phyloP scores from a whole-genome alignment of 208 protist species.

The Leishmania tropica region DNA sequence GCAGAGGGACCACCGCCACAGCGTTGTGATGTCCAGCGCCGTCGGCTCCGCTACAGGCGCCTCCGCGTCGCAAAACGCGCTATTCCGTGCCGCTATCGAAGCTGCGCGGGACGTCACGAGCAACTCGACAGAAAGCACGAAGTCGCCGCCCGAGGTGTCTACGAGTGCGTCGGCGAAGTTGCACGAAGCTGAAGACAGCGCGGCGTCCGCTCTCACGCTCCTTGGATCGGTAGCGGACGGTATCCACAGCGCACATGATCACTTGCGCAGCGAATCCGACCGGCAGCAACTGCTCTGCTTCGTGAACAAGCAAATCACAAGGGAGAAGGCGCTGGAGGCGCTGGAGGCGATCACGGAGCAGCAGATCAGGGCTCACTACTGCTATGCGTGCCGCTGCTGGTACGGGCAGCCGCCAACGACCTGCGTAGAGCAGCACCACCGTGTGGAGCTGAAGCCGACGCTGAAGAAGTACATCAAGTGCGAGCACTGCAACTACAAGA shows the following conservation, averaged over 20 bases:
- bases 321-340: conserved; percentile 60
- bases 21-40: conserved; percentile 9
- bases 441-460: conserved; percentile 44
- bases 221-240: conserved; percentile 37
- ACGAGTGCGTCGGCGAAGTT: background rate
- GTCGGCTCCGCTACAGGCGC: background rate
- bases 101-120: conserved; percentile 15
- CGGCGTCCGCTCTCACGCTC: conserved; percentile 20
- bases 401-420: conserved; percentile 50
- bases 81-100: conserved; percentile 26
- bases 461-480: conserved; percentile 75
- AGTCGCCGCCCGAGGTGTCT: background rate
- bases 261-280: conserved; percentile 46
- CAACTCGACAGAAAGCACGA: background rate
- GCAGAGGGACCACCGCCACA: conserved; percentile 18
- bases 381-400: conserved; percentile 66
- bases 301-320: conserved; percentile 51
- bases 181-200: background rate
- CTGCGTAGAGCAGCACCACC: conserved; percentile 60
- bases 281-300: conserved; percentile 41
- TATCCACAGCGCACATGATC: conserved; percentile 56
- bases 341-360: conserved; percentile 62
- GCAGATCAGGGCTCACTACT: conserved; percentile 58
- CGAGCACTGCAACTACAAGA: conserved; percentile 78
- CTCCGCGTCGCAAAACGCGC: conserved; percentile 10